Evolutionary conservation across 2,329 filamentous ascomycete genomes (phyloP).

Genomic region (Dactylellina haptotyla): DNA sequence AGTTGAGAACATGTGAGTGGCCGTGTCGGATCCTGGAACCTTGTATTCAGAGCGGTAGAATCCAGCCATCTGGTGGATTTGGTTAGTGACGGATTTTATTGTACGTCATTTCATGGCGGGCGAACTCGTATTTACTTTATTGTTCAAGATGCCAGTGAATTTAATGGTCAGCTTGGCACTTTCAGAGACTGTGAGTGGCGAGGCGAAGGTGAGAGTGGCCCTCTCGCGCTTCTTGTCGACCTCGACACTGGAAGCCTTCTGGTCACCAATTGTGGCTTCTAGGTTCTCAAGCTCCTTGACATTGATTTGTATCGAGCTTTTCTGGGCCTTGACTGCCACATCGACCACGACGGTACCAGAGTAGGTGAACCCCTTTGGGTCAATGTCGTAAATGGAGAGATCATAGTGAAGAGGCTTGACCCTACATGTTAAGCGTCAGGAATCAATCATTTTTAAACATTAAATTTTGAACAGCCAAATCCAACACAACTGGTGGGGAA

Average conservation of each 20-base stretch:
- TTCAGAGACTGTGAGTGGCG: conserved; percentile 74
- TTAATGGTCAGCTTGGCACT: conserved; percentile 75
- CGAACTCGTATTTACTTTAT: conserved; percentile 64
- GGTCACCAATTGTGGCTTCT: conserved; percentile 71
- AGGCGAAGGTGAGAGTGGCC: conserved; percentile 78
- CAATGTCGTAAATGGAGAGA: conserved; percentile 81
- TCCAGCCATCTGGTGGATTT: conserved; percentile 84
- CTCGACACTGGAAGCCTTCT: conserved; percentile 71
- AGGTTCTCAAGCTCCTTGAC: conserved; percentile 82
- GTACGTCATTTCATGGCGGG: background rate
- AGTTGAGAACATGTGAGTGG: conserved; percentile 79
- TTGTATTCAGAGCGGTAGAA: conserved; percentile 97
- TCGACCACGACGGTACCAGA: conserved; percentile 86
- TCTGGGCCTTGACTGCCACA: conserved; percentile 75
- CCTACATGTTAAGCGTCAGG: conserved; percentile 61
- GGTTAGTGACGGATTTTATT: background rate
- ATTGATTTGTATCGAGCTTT: conserved; percentile 84
- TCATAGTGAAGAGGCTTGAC: conserved; percentile 88
- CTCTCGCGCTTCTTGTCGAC: conserved; percentile 88
- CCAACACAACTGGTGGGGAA: background rate
- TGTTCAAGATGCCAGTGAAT: conserved; percentile 85
- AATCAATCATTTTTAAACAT: background rate
- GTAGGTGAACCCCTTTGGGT: conserved; percentile 79
- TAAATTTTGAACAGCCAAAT: background rate
- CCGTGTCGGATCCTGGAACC: conserved; percentile 64